Base-by-base conservation (phyloP, 805 yeast genomes). In the Metschnikowia lochheadii region DNA sequence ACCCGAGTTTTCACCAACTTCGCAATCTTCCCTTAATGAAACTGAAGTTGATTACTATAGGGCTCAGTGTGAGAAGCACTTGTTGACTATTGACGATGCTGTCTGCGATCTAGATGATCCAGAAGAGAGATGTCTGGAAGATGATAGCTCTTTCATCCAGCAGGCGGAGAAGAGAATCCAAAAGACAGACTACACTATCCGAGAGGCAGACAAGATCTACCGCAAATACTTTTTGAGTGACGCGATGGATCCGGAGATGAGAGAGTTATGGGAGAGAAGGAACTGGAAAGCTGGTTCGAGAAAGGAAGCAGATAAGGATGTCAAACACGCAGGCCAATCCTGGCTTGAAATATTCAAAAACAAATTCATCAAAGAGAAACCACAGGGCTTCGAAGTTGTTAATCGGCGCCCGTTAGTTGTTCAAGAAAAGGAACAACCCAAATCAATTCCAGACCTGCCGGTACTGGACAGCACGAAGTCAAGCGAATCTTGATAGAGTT, bases 191-290 rank as follows among this genome's bases (percentile, higher is more conserved):
- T 82, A 82, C 62, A 77, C 84, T 0, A 77, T 78, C 1, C 68
- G 88, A 51, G 88, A 83, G 59, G 83, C 81, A 1, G 88, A 83
- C 60, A 56, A 72, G 32, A 80, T 80, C 51, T 77, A 69, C 57
- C 67, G 70, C 40, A 73, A 73, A 43, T 72, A 65, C 54, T 67
- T 70, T 41, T 59, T 61, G 17, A 67, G 76, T 49, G 67, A 67
- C 18, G 66, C 66, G 14, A 77, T 79, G 31, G 84, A 79, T 58
- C 78, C 79, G 0, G 84, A 79, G 54, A 75, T 80, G 44, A 72
- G 71, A 55, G 70, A 69, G 15, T 64, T 80, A 37, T 80, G 84
- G 84, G 79, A 75, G 31, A 68, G 75, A 3, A 69, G 84, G 66
- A 65, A 53, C 43, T 49, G 58, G 54, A 49, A 35, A 13, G 21